These are phyloP conservation scores for Xerocomus spinulosus DNA, from an alignment of 768 basidiomycete genomes.

Conservation along the genomic window DNA sequence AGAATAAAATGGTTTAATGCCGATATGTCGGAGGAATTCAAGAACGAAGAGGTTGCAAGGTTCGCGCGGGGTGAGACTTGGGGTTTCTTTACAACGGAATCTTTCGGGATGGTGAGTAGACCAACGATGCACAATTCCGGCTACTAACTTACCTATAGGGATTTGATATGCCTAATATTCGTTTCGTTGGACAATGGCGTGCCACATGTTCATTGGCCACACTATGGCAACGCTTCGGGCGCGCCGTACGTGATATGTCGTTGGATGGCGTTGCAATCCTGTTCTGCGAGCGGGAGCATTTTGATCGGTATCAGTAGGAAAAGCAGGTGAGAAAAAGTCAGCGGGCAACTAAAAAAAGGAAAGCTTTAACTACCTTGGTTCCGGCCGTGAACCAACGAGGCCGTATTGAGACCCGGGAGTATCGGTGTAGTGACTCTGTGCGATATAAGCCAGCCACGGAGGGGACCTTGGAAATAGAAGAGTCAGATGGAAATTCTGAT, in stretches of 20 bases:
- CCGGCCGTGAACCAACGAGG: neutral
- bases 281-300: neutral
- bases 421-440: no score
- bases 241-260: neutral
- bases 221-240: neutral
- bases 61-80: constrained; percentile 2
- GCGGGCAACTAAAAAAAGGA: neutral
- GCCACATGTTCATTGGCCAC: constrained; percentile 20
- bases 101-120: constrained; percentile 34
- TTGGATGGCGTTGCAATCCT: neutral
- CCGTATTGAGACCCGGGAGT: no score
- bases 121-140: neutral
- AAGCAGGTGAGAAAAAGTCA: neutral
- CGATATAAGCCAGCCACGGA: no score
- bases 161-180: constrained; percentile 33
- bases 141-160: constrained; percentile 23
- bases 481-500: no score
- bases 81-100: constrained; percentile 23
- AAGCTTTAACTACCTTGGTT: neutral
- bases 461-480: no score
- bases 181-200: constrained; percentile 33
- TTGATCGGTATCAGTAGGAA: neutral
- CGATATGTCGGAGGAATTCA: constrained; percentile 13
- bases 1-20: neutral
- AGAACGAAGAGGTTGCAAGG: constrained; percentile 8